phyloP scores from a whole-genome alignment of 2,329 filamentous ascomycete species.

The Fusarium neocosmosporiellum region DNA sequence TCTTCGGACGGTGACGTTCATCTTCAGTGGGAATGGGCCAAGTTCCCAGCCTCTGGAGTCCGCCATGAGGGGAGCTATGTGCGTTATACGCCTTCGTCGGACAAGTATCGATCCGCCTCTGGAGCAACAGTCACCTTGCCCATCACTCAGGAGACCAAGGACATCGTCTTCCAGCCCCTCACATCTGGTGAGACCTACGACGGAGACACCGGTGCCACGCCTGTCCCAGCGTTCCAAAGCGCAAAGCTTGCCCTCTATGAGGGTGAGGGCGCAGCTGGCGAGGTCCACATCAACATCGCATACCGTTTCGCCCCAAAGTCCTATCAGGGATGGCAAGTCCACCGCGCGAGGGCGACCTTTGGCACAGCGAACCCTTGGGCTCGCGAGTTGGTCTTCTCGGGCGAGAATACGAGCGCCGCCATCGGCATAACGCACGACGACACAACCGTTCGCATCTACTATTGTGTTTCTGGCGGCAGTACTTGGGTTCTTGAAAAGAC shows the following conservation, averaged over 20 bases:
- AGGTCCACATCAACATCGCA: conserved; percentile 24
- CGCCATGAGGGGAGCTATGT: conserved; percentile 43
- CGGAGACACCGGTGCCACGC: conserved; percentile 28
- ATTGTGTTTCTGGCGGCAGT: conserved; percentile 28
- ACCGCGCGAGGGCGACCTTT: conserved; percentile 24
- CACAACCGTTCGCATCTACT: conserved; percentile 32
- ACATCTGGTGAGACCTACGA: conserved; percentile 37
- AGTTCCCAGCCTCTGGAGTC: conserved; percentile 40
- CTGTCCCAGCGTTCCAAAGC: conserved; percentile 33
- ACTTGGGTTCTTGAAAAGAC: conserved; percentile 30
- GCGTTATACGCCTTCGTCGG: conserved; percentile 37
- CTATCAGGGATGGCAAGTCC: conserved; percentile 26
- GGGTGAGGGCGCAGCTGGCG: conserved; percentile 23
- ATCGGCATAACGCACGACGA: conserved; percentile 33
- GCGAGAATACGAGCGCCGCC: conserved; percentile 28
- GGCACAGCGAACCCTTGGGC: conserved; percentile 26
- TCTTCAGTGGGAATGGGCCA: conserved; percentile 44
- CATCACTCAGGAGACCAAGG: conserved; percentile 14
- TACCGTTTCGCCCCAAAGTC: conserved; percentile 36
- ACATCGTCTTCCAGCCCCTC: conserved; percentile 26
- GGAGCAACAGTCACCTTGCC: conserved; percentile 3
- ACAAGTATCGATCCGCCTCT: conserved; percentile 28
- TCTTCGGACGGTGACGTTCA: conserved; percentile 43
- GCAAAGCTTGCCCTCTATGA: conserved; percentile 38
- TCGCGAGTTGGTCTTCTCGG: conserved; percentile 28